Conservation (phyloP, 2,329 filamentous ascomycete species). For the Chalaropsis ovoidea region DNA sequence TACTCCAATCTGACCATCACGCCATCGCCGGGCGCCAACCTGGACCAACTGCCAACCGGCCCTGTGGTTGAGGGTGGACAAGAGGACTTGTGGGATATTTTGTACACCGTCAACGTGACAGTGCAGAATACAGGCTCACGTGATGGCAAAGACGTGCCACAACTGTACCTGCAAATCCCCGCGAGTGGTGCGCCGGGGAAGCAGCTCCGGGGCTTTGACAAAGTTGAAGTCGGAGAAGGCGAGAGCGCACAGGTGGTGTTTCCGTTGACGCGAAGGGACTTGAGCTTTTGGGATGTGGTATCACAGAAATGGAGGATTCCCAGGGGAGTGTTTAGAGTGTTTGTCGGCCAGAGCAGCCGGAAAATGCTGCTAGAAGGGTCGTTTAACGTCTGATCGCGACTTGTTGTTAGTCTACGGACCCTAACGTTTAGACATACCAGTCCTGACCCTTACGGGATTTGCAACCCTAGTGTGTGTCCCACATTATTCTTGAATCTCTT, state of each 20-base stretch:
- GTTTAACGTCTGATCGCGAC: constrained; percentile 32
- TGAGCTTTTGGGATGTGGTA: constrained; percentile 55
- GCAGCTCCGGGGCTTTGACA: constrained; percentile 58
- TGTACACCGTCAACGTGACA: constrained; percentile 35
- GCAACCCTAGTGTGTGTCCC: too few relatives aligned
- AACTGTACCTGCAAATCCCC: constrained; percentile 42
- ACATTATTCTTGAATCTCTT: too few relatives aligned
- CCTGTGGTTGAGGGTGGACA: constrained; percentile 38
- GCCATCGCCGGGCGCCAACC: constrained; percentile 29
- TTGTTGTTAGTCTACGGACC: too few relatives aligned
- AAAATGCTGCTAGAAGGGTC: constrained; percentile 36
- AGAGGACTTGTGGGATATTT: constrained; percentile 39
- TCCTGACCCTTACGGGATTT: too few relatives aligned
- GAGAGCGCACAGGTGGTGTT: constrained; percentile 41
- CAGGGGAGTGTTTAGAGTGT: constrained; percentile 37
- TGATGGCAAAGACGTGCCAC: constrained; percentile 40
- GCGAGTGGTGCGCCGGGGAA: constrained; percentile 37
- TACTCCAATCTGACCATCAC: constrained; percentile 38
- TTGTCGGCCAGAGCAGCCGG: constrained; percentile 41
- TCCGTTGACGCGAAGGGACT: constrained; percentile 49
- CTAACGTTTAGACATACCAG: too few relatives aligned
- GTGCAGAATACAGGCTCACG: constrained; percentile 38
- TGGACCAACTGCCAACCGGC: constrained; percentile 34
- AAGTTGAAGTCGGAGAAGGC: constrained; percentile 42
- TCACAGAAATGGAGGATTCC: constrained; percentile 51